A percentile compares a stretch with the other conserved stretches of the same genome.
Evolutionary conservation across 495 filamentous ascomycete species (phyloP).

Genomic region (Astrothelium subdiscretum): DNA sequence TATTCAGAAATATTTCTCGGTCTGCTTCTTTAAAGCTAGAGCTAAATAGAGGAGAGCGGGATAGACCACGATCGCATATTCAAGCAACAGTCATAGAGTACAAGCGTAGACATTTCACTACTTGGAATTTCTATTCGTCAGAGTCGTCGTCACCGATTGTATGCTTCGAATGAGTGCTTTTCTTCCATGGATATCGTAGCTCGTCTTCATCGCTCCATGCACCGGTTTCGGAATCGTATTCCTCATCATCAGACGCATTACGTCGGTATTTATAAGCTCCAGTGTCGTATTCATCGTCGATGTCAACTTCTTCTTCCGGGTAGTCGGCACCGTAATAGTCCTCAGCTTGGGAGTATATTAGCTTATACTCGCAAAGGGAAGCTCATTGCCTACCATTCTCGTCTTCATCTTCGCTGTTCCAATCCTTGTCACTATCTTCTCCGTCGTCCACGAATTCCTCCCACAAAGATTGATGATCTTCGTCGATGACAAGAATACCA

Average conservation of each 20-base stretch:
- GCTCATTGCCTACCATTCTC: slow-evolving; percentile 39
- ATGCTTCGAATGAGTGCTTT: not conserved
- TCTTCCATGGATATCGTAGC: slow-evolving; percentile 5
- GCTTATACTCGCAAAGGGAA: not conserved
- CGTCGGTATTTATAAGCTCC: slow-evolving; percentile 38
- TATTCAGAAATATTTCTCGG: no score
- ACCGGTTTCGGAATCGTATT: slow-evolving; percentile 37
- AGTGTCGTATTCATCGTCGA: slow-evolving; percentile 44
- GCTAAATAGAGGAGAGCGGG: no score
- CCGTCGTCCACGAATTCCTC: slow-evolving; percentile 42
- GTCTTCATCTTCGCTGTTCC: slow-evolving; percentile 50
- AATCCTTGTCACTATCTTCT: slow-evolving; percentile 41
- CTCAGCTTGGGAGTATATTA: slow-evolving; percentile 36
- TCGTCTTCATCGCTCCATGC: slow-evolving; percentile 37
- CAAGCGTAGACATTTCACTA: not conserved
- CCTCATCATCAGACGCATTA: slow-evolving; percentile 43
- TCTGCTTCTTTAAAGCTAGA: no score
- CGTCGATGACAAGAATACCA: slow-evolving; percentile 47
- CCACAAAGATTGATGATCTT: slow-evolving; percentile 48
- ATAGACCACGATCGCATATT: no score
- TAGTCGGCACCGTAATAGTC: slow-evolving; percentile 57
- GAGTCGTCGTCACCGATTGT: not conserved
- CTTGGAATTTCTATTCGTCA: not conserved
- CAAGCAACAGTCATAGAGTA: not conserved
- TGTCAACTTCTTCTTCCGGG: slow-evolving; percentile 52